Base-by-base conservation (phyloP, 1,284 basidiomycete species). In the Neolentinus lepideus region DNA sequence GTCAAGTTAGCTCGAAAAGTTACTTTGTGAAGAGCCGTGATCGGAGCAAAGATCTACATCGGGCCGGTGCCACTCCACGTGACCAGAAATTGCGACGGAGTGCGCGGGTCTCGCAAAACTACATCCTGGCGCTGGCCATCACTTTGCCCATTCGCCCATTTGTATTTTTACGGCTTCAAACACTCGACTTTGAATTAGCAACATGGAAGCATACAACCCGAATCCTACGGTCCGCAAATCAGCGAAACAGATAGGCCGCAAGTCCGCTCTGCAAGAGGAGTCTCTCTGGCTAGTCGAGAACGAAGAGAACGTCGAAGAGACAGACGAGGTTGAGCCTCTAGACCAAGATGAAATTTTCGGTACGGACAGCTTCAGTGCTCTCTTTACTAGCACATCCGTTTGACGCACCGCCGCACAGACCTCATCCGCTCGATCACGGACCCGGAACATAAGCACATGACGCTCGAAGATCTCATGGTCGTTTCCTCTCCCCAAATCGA, bases 401-500 rank as follows among this genome's bases (percentile, higher is more conserved):
- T 55, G 22, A 29, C 26, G 2, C 31, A 54, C 14, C 14, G 25
- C 31, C 22, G 6, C 11, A 22, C 60, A 95, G 93, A 98, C 62
- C 83, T 99, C 11, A 88, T 99, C 54, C 83, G 94, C 51, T 89
- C 86, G 2, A 97, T 99, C 56, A 90, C 90, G 53, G 97, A 99
- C 66, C 97, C 97, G 1, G 97, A 99, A 69, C 94, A 99, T 70
- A 93, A 94, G n/a, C 87, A 85, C 63, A 78, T 89, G 60, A 91
- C 90, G n/a, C 82, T 99, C 31, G 97, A 99, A 68, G 92, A 98
- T 66, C 87, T 99, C 12, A 89, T 92, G 19, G 96, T 99, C 26
- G 95, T 99, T 36, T 95, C 93, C 47, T 83, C 86, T 2, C 83
- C 90, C 12, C 95, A 99, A 66, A 89, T 98, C 58, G 78, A 78